A percentile compares a stretch with the other conserved stretches of the same genome.
Evolutionary conservation across 345 rosid genomes (phyloP).

Genomic region (Psidium guajava): DNA sequence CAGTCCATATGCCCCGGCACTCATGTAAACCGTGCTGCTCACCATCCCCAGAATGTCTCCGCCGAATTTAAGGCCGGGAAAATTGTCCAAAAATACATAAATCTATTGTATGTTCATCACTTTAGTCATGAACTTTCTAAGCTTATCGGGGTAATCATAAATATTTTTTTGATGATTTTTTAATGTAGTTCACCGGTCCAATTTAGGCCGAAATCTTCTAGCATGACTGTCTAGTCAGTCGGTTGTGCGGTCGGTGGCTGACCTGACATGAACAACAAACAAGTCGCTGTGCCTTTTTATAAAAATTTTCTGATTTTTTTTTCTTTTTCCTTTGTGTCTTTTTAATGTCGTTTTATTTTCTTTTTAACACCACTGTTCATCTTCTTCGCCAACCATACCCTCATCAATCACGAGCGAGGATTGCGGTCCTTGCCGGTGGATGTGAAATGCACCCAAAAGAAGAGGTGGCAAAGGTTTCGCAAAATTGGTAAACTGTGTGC

Average conservation of each 20-base stretch:
- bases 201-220: rapidly evolving
- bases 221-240: rapidly evolving
- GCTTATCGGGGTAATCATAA: rapidly evolving
- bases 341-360: background rate
- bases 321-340: background rate
- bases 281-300: background rate
- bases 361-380: background rate
- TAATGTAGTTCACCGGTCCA: background rate
- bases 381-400: background rate
- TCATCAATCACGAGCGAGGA: background rate
- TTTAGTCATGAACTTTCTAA: background rate
- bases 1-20: slow-evolving; percentile 22
- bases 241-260: rapidly evolving
- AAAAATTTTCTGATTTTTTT: background rate
- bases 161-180: background rate
- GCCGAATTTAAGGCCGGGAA: slow-evolving; percentile 17
- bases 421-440: background rate
- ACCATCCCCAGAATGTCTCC: slow-evolving; percentile 17
- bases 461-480: background rate
- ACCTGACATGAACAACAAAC: background rate
- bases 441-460: background rate
- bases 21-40: slow-evolving; percentile 24
- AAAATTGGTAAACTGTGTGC: background rate
- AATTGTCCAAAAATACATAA: background rate
- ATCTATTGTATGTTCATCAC: rapidly evolving